Percentiles rank a stretch among this genome's conserved stretches.
phyloP scores from a whole-genome alignment of 495 filamentous ascomycete species.

The Rostrohypoxylon terebratum region DNA sequence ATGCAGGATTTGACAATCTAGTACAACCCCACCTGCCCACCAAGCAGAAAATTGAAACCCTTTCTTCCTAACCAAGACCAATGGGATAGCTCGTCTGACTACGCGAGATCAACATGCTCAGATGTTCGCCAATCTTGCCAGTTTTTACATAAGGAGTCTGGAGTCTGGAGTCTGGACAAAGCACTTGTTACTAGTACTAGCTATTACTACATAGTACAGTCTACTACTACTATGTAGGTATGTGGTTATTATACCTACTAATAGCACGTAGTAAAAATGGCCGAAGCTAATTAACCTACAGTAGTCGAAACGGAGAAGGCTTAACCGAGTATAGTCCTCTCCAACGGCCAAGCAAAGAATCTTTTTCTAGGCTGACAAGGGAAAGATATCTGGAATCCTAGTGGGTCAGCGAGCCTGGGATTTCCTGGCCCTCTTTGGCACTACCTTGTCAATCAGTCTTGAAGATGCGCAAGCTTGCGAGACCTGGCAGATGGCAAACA shows the following conservation, averaged over 20 bases:
- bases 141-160: constrained; percentile 2
- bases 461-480: constrained; percentile 24
- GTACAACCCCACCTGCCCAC: constrained; percentile 3
- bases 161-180: no score
- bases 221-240: no score
- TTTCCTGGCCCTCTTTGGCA: neutral
- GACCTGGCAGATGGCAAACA: constrained; percentile 41
- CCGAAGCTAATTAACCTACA: constrained; percentile 41
- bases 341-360: constrained; percentile 35
- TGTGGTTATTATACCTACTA: no score
- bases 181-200: constrained; percentile 3
- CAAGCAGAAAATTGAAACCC: neutral
- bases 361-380: constrained; percentile 24
- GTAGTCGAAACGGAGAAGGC: constrained; percentile 40
- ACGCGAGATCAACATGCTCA: constrained; percentile 22
- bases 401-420: constrained; percentile 8
- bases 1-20: constrained; percentile 6
- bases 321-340: constrained; percentile 36
- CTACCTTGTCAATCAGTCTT: constrained; percentile 16
- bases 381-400: constrained; percentile 26
- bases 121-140: constrained; percentile 23
- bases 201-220: no score
- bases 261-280: no score
- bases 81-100: neutral
- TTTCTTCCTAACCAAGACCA: neutral